phyloP scores from a whole-genome alignment of 495 filamentous ascomycete genomes.

The Schizothecium vesticola region DNA sequence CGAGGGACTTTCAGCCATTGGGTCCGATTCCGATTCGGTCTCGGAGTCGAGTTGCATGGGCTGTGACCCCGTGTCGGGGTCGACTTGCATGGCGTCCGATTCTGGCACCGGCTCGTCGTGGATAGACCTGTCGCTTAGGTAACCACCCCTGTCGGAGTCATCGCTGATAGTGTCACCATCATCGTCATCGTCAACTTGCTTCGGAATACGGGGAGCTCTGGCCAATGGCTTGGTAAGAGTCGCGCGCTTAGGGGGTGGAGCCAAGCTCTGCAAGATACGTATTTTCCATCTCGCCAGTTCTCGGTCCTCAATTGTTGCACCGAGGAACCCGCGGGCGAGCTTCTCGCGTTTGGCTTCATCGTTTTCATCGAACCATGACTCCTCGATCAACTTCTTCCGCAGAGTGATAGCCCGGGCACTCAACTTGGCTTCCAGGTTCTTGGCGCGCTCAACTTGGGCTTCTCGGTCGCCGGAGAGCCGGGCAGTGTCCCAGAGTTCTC shows the following conservation, averaged over 20 bases:
- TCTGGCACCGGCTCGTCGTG: neutral
- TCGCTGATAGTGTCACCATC: conserved; percentile 44
- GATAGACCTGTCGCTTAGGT: neutral
- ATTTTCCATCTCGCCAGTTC: conserved; percentile 52
- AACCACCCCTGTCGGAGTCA: conserved; percentile 28
- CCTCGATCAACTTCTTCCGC: neutral
- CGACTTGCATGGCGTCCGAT: conserved; percentile 15
- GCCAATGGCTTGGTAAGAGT: conserved; percentile 28
- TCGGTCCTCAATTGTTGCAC: conserved; percentile 55
- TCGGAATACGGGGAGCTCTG: conserved; percentile 20
- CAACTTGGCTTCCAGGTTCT: neutral
- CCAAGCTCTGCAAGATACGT: conserved; percentile 42
- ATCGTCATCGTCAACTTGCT: conserved; percentile 11
- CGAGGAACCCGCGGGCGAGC: conserved; percentile 50
- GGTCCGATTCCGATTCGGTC: neutral
- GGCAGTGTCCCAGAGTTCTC: conserved; percentile 55
- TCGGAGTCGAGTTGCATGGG: neutral
- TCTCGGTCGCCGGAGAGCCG: conserved; percentile 46
- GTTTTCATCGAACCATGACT: neutral
- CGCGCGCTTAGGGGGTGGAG: conserved; percentile 38
- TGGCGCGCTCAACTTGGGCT: conserved; percentile 42
- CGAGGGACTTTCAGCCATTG: neutral
- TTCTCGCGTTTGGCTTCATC: conserved; percentile 12
- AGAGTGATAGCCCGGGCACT: neutral
- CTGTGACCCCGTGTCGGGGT: conserved; percentile 1